These are phyloP conservation scores for Corynespora cassiicola DNA, from an alignment of 2,329 filamentous ascomycete genomes.

Conservation along the genomic window DNA sequence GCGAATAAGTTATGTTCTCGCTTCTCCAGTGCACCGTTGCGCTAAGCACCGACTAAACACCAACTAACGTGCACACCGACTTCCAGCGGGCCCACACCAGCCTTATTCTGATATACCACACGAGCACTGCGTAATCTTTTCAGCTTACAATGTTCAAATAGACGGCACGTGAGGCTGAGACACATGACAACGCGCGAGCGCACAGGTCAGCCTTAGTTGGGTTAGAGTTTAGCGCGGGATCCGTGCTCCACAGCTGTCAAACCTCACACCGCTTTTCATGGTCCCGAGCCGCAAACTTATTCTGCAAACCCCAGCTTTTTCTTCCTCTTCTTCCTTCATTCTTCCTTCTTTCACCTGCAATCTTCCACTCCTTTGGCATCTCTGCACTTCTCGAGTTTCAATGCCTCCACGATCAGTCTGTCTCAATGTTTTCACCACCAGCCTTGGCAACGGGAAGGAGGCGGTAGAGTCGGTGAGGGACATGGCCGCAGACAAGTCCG, in stretches of 20 bases:
- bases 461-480: constrained; percentile 29
- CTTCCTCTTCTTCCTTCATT: constrained; percentile 28
- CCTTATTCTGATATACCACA: too few relatives aligned
- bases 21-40: too few relatives aligned
- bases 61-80: too few relatives aligned
- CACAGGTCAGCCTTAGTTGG: constrained; percentile 41
- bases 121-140: too few relatives aligned
- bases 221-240: constrained; percentile 34
- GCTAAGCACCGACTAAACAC: too few relatives aligned
- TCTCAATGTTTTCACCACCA: constrained; percentile 44
- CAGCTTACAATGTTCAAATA: too few relatives aligned
- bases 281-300: constrained; percentile 26
- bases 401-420: constrained; percentile 46
- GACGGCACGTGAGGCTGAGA: constrained; percentile 30
- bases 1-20: too few relatives aligned
- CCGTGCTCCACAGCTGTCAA: constrained; percentile 38
- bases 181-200: constrained; percentile 39
- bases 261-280: constrained; percentile 47
- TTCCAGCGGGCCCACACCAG: too few relatives aligned
- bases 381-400: constrained; percentile 8
- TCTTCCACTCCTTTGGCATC: constrained; percentile 12
- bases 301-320: constrained; percentile 26
- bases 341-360: constrained; percentile 19
- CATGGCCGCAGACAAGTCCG: too few relatives aligned
- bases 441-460: constrained; percentile 34